Evolutionary conservation across 352 stramenopile genomes (phyloP).

Genomic region (Achlya hypogyna): DNA sequence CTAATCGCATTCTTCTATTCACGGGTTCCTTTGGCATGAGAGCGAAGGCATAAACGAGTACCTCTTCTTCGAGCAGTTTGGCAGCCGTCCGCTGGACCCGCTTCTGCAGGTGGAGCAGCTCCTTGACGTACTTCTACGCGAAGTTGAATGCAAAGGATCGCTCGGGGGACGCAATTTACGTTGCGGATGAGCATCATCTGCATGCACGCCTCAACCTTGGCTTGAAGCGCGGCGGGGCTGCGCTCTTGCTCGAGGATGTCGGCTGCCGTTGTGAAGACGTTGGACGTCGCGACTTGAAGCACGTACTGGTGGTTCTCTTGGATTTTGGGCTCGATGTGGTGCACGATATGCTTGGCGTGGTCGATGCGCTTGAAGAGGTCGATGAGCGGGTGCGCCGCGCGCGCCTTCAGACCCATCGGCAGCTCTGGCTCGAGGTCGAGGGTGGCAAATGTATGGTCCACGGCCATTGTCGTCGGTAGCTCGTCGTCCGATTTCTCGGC

Average conservation of each 20-base stretch:
- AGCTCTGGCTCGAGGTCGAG: slow-evolving; percentile 34
- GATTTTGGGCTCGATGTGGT: slow-evolving; percentile 52
- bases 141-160: not conserved
- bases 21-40: not conserved
- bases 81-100: not conserved
- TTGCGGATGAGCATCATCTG: slow-evolving; percentile 68
- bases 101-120: slow-evolving; percentile 42
- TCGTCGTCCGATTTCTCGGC: not conserved
- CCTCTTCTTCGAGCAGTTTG: slow-evolving; percentile 32
- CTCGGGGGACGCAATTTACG: slow-evolving; percentile 30
- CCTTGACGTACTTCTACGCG: slow-evolving; percentile 52
- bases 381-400: slow-evolving; percentile 62
- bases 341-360: slow-evolving; percentile 54
- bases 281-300: slow-evolving; percentile 35
- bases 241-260: slow-evolving; percentile 50
- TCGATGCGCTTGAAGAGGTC: slow-evolving; percentile 77
- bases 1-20: slow-evolving; percentile 37
- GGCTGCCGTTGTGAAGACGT: slow-evolving; percentile 36
- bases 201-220: slow-evolving; percentile 53
- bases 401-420: slow-evolving; percentile 68
- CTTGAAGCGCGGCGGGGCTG: slow-evolving; percentile 35
- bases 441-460: slow-evolving; percentile 26
- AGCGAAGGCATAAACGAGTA: slow-evolving; percentile 22
- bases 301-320: slow-evolving; percentile 46
- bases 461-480: not conserved